Evolutionary conservation across 768 basidiomycete species (phyloP).

Genomic region (Suillus placidus): DNA sequence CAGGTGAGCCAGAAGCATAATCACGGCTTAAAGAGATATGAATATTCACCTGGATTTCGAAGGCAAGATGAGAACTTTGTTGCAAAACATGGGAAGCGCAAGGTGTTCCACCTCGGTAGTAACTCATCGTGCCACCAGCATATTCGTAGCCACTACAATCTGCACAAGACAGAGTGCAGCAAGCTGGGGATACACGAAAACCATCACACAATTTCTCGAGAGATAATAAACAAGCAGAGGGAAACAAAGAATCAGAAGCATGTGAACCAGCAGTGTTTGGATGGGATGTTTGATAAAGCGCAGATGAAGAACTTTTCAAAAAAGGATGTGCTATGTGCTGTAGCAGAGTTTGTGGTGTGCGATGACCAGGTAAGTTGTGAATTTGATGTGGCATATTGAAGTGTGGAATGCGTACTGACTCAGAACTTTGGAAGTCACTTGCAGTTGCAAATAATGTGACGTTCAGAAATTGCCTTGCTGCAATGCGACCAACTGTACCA

Average conservation of each 20-base stretch:
- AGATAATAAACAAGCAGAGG: not conserved
- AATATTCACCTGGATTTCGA: not conserved
- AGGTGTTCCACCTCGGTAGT: constrained; percentile 6
- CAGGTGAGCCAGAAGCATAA: not conserved
- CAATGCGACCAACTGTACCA: constrained; percentile 20
- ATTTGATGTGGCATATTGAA: too few species aligned
- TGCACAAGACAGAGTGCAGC: not conserved
- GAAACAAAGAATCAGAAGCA: not conserved
- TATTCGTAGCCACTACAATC: not conserved
- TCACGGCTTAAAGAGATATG: not conserved
- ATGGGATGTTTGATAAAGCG: not conserved
- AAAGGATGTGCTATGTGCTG: too few species aligned
- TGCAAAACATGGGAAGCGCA: not conserved
- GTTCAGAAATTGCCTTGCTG: constrained; percentile 19
- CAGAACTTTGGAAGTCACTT: too few species aligned
- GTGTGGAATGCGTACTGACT: too few species aligned
- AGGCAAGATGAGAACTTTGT: constrained; percentile 5
- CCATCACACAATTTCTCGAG: constrained; percentile 1
- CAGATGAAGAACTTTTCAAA: constrained; percentile 11
- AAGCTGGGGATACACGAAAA: not conserved
- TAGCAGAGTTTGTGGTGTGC: too few species aligned
- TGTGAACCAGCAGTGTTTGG: not conserved
- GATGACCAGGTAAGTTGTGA: too few species aligned
- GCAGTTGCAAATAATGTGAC: too few species aligned
- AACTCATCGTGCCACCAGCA: constrained; percentile 8